Evolutionary conservation across 768 basidiomycete genomes (phyloP).

Genomic region (Russula brevipes): DNA sequence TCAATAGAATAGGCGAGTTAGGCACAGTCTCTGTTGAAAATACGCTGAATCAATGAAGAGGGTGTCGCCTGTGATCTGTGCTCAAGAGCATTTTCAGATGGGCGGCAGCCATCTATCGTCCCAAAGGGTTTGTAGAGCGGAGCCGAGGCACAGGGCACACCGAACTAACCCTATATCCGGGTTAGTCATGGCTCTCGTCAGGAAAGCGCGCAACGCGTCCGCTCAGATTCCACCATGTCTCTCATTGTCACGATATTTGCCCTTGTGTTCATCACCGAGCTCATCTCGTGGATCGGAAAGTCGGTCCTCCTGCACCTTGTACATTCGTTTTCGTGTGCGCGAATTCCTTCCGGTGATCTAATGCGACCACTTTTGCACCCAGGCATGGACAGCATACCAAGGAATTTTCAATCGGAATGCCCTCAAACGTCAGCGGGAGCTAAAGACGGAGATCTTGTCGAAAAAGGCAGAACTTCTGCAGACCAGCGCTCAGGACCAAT

Average conservation of each 20-base stretch:
- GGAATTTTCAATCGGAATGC: conserved; percentile 55
- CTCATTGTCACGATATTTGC: conserved; percentile 77
- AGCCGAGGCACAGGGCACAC: background rate
- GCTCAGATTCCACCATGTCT: conserved; percentile 45
- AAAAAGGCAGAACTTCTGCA: conserved; percentile 81
- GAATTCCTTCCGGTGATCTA: background rate
- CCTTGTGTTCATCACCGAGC: conserved; percentile 75
- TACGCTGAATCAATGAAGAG: background rate
- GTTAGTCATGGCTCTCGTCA: background rate
- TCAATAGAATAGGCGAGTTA: background rate
- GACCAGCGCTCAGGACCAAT: conserved; percentile 95
- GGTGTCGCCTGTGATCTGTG: conserved; percentile 12
- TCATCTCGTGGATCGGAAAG: conserved; percentile 86
- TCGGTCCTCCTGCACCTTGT: conserved; percentile 78
- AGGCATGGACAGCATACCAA: conserved; percentile 74
- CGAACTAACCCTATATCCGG: background rate
- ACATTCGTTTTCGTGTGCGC: conserved; percentile 32
- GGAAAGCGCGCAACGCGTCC: background rate
- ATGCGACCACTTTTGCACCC: background rate
- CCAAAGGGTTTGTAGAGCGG: background rate
- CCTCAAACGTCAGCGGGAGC: conserved; percentile 53
- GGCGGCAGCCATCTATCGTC: background rate
- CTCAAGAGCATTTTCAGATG: conserved; percentile 2
- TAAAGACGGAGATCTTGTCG: conserved; percentile 74
- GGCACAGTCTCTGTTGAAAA: background rate